phyloP scores from a whole-genome alignment of 768 basidiomycete genomes.

The Daedaleopsis sinensis region DNA sequence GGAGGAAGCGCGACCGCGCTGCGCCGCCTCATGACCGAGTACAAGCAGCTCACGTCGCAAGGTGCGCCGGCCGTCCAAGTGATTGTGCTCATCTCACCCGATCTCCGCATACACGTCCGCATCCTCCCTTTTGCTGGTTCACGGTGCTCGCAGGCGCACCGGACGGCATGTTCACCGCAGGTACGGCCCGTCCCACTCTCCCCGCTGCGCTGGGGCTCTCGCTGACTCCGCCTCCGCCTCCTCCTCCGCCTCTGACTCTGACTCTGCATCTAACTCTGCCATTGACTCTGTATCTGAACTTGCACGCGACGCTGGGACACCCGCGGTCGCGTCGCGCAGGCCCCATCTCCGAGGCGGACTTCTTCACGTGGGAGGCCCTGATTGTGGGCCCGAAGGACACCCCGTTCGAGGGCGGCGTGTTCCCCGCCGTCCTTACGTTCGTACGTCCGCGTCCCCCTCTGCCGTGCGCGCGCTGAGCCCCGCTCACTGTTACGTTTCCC shows the following conservation, averaged over 20 bases:
- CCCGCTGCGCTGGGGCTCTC: too few relatives aligned
- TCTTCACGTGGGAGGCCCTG: conserved; percentile 96
- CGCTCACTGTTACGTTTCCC: too few relatives aligned
- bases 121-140: too few relatives aligned
- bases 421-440: conserved; percentile 90
- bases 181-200: too few relatives aligned
- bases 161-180: conserved; percentile 97
- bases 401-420: conserved; percentile 95
- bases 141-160: conserved; percentile 65
- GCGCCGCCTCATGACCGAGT: conserved; percentile 90
- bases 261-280: too few relatives aligned
- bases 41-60: conserved; percentile 82
- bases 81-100: conserved; percentile 3
- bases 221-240: too few relatives aligned
- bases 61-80: conserved; percentile 40
- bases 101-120: not conserved
- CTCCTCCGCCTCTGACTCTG: too few relatives aligned
- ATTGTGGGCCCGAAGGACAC: conserved; percentile 94
- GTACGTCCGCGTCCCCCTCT: conserved; percentile 58
- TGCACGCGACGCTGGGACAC: conserved; percentile 19
- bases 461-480: too few relatives aligned
- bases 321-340: conserved; percentile 45
- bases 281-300: too few relatives aligned
- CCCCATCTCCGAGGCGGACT: conserved; percentile 88
- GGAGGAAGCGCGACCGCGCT: conserved; percentile 71